Conservation (phyloP, 1,284 basidiomycete genomes). For the Amylostereum areolatum region DNA sequence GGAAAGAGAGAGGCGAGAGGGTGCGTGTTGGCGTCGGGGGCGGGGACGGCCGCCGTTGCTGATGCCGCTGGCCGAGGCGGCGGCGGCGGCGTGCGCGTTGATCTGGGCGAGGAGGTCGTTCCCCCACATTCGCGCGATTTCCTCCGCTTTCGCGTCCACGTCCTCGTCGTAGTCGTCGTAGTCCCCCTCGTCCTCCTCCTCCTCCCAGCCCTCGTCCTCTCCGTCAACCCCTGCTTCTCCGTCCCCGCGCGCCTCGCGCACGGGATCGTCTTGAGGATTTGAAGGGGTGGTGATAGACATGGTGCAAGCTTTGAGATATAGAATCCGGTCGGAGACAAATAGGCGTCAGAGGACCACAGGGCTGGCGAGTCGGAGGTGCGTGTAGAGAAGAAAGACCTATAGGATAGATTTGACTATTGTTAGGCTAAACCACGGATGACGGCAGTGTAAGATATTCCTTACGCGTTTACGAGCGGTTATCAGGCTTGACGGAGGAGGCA, state of each 20-base stretch:
- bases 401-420: background rate
- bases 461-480: no score
- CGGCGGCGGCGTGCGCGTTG: slow-evolving; percentile 46
- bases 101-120: slow-evolving; percentile 72
- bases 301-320: no score
- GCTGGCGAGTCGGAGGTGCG: background rate
- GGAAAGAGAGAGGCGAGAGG: slow-evolving; percentile 1
- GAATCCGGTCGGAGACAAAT: no score
- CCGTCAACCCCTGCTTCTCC: slow-evolving; percentile 10
- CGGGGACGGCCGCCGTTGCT: no score
- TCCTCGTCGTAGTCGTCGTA: slow-evolving; percentile 45
- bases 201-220: slow-evolving; percentile 29
- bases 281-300: slow-evolving; percentile 1
- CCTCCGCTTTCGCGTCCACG: slow-evolving; percentile 61
- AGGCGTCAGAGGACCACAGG: no score
- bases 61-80: no score
- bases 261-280: background rate
- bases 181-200: slow-evolving; percentile 35
- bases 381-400: background rate
- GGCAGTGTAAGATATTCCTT: no score
- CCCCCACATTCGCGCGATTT: slow-evolving; percentile 59
- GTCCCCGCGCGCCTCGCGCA: background rate
- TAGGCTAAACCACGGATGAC: no score
- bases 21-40: slow-evolving; percentile 11
- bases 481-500: no score